A percentile compares a stretch with the other conserved stretches of the same genome.
Evolutionary conservation across 176 grass and related monocot species (phyloP).

Genomic region (Ampelocalamus luodianensis): DNA sequence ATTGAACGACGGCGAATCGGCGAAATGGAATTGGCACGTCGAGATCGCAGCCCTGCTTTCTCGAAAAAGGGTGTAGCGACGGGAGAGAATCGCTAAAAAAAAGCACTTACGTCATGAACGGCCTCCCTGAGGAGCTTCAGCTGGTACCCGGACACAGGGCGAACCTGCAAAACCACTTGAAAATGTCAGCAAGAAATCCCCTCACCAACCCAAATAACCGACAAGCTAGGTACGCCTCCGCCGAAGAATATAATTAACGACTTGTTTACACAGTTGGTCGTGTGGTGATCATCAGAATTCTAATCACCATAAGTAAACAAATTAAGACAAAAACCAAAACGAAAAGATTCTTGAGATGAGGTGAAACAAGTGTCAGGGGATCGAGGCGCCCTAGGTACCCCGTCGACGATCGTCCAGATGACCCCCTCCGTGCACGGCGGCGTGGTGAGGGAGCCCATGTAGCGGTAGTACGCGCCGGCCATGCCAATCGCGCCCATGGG

Average conservation of each 20-base stretch:
- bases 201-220: too few relatives aligned
- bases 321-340: too few relatives aligned
- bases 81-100: neutral
- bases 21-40: too few relatives aligned
- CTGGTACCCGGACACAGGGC: conserved; percentile 59
- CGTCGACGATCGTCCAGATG: conserved; percentile 66
- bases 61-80: too few relatives aligned
- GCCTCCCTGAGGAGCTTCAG: conserved; percentile 65
- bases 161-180: conserved; percentile 43
- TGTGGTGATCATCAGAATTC: neutral
- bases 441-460: conserved; percentile 77
- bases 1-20: neutral
- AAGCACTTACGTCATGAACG: conserved; percentile 60
- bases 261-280: too few relatives aligned
- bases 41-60: too few relatives aligned
- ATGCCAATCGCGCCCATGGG: conserved; percentile 30
- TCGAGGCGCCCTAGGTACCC: conserved; percentile 24
- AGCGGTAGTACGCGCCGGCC: conserved; percentile 69
- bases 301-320: neutral
- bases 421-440: conserved; percentile 81
- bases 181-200: neutral
- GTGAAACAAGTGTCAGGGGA: too few relatives aligned
- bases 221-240: too few relatives aligned
- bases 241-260: too few relatives aligned
- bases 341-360: neutral